A percentile compares a stretch with the other conserved stretches of the same genome.
Conservation (phyloP, 345 rosid species). For the Populus nigra region DNA sequence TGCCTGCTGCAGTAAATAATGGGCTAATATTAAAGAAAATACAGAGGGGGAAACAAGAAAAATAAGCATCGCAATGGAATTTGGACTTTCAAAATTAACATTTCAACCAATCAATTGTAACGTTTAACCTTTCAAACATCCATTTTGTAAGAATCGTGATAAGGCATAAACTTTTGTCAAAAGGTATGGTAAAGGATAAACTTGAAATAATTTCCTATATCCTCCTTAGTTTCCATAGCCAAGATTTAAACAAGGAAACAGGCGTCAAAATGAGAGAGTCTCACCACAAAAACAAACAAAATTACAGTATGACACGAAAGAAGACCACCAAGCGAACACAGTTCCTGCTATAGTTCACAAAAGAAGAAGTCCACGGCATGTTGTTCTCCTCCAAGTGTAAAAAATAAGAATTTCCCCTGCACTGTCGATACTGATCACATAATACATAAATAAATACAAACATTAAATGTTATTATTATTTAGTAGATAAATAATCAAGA, state of each 20-base stretch:
- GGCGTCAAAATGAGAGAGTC: conserved; percentile 5
- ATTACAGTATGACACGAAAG: conserved; percentile 75
- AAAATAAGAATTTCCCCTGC: neutral
- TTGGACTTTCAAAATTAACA: no score
- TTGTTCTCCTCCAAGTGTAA: conserved; percentile 32
- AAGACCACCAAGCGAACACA: conserved; percentile 70
- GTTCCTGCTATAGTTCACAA: conserved; percentile 59
- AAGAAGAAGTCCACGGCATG: conserved; percentile 75
- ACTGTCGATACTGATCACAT: conserved; percentile 27
- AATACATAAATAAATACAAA: conserved; percentile 8
- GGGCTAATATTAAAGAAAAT: neutral
- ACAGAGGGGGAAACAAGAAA: neutral
- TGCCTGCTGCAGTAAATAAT: conserved; percentile 35
- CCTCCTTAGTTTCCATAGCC: neutral
- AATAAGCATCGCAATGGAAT: neutral
- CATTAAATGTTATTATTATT: neutral
- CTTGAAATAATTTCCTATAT: neutral
- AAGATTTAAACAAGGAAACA: neutral
- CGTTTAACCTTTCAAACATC: neutral
- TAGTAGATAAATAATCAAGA: neutral
- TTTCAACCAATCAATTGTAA: no score
- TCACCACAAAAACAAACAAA: conserved; percentile 35
- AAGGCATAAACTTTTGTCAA: neutral
- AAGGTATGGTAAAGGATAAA: no score
- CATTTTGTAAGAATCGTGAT: neutral